These are phyloP conservation scores for Platanthera zijinensis DNA, from an alignment of 106 monocot species.

Conservation along the genomic window DNA sequence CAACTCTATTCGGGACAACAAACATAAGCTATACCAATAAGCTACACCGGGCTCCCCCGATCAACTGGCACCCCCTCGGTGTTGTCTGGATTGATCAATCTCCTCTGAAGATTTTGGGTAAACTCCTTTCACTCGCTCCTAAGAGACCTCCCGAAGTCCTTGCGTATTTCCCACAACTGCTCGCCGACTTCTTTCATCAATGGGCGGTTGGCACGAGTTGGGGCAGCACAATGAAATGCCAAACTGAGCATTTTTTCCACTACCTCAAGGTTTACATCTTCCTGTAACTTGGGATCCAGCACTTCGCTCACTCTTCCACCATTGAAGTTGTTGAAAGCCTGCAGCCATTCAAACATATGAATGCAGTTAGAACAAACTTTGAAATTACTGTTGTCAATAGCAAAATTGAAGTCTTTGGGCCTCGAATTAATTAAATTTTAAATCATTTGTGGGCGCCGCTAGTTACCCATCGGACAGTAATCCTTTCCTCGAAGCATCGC, in stretches of 20 bases:
- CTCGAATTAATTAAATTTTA: neutral
- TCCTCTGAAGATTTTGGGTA: neutral
- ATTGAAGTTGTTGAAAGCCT: slow-evolving; percentile 71
- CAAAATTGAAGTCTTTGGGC: neutral
- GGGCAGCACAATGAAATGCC: slow-evolving; percentile 79
- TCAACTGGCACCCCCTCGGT: too few relatives aligned
- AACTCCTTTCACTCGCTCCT: slow-evolving; percentile 10
- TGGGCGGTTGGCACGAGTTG: slow-evolving; percentile 54
- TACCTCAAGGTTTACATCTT: slow-evolving; percentile 41
- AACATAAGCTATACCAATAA: neutral
- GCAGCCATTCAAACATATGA: neutral
- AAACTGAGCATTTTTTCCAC: slow-evolving; percentile 37
- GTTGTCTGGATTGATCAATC: neutral
- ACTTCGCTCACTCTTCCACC: slow-evolving; percentile 31
- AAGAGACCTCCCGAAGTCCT: slow-evolving; percentile 35
- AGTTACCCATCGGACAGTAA: slow-evolving; percentile 82
- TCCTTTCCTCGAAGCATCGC: slow-evolving; percentile 42
- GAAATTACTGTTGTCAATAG: neutral
- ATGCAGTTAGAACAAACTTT: neutral
- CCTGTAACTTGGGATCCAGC: slow-evolving; percentile 33
- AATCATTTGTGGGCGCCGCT: neutral
- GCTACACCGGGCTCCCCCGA: neutral
- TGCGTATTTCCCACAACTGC: slow-evolving; percentile 78
- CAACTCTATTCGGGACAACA: too few relatives aligned
- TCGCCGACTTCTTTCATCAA: slow-evolving; percentile 68